Conservation (phyloP, 129 eudicot species). For the Artemisia tridentata region DNA sequence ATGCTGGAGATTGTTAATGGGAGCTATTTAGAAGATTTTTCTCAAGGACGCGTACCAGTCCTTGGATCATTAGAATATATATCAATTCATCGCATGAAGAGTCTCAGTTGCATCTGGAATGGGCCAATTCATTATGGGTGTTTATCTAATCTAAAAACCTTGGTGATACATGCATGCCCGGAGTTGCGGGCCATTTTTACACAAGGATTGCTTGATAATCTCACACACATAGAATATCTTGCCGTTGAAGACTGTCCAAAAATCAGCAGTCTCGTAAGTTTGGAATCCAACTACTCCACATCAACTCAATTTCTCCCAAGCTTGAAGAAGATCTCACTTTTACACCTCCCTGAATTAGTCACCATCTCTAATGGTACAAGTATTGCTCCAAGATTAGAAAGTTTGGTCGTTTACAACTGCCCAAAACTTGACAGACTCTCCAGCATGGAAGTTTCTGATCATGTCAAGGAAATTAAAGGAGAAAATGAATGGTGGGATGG, state of each 20-base stretch:
- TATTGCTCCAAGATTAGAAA: constrained; percentile 22
- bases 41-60: no score
- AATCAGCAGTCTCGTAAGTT: constrained; percentile 18
- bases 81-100: constrained; percentile 25
- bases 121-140: constrained; percentile 1
- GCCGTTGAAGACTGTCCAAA: constrained; percentile 30
- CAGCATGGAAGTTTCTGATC: background rate
- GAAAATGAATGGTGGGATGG: constrained; percentile 43
- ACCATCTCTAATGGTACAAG: constrained; percentile 22
- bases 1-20: constrained; percentile 15
- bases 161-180: constrained; percentile 30
- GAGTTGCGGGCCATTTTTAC: constrained; percentile 24
- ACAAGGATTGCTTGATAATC: constrained; percentile 11
- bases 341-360: constrained; percentile 35
- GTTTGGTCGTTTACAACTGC: constrained; percentile 30
- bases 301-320: constrained; percentile 17
- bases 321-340: constrained; percentile 36
- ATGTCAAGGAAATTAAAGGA: constrained; percentile 27
- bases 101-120: constrained; percentile 25
- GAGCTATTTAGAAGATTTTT: background rate
- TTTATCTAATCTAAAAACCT: constrained; percentile 13
- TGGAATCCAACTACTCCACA: background rate
- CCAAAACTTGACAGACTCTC: constrained; percentile 30
- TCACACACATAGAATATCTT: constrained; percentile 18
- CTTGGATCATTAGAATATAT: constrained; percentile 26